Base-by-base conservation (phyloP, 164 flowering plant genomes). In the Stephania cephalantha region DNA sequence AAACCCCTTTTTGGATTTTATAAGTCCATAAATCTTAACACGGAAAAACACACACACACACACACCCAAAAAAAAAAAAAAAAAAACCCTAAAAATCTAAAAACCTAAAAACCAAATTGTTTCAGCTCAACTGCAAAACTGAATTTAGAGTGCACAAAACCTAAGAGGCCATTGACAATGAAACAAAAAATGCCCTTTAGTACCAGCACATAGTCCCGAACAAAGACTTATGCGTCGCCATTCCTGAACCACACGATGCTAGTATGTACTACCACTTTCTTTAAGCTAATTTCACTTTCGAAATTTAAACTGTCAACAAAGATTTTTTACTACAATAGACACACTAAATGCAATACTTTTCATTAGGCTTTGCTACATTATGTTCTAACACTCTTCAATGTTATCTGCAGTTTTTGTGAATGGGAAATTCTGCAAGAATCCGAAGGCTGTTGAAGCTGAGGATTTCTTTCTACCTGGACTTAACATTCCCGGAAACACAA, bases 381-480 rank as follows among this genome's bases (percentile, higher is more conserved):
- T 17, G 17, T 2, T 9, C 18, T 13, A 0, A 6, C n/a, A 58
- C 65, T 58, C 5, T 17, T 58, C 64, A 31, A 31, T 58, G 17
- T 58, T 7, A 58, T 58, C n/a, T 58, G 65, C 65, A 58, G 65
- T 58, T 13, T 58, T 58, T 58, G 65, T 58, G 25, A 58, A 58
- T 58, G 65, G 65, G 65, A 58, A 58, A 13, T 58, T 58, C 65
- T 58, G 65, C 22, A 58, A 58, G 65, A 58, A 58, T 58, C 65
- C 65, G n/a, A 18, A 58, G n/a, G 20, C n/a, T 58, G 65, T 13
- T 5, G 15, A 2, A 20, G 20, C 65, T 2, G 65, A 58, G 18
- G 65, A 58, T n/a, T 58, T 58, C 65, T 58, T 58, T 58, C 65
- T 17, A 5, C 25, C 63, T 17, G 63, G 63, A 17, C 11, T 55